Evolutionary conservation across 768 basidiomycete genomes (phyloP), one percentile per base, ranked within the genome.

Genomic region (Suillus paluster): DNA sequence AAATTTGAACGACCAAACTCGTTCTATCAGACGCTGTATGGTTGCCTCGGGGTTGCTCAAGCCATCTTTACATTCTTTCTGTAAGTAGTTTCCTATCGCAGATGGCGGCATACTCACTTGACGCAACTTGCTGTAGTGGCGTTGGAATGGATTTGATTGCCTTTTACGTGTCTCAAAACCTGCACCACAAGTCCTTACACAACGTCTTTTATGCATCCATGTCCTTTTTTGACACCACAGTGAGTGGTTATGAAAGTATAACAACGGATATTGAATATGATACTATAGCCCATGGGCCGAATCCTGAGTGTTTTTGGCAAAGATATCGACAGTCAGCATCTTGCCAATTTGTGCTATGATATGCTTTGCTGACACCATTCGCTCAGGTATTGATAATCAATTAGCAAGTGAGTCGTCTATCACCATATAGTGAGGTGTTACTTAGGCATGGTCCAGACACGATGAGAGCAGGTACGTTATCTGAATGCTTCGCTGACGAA

Each of bases 221-320:
- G 86, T 81, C 84, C 2, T 91, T 91, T 75, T 93, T 92, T 66
- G 91, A 92, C 71, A 88, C 83, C 2, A 87, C 86, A 19, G 84
- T 83, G 64, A 65, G 72, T 59, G 12, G 30, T n/a, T 49, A 9
- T 17, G n/a, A 21, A 25, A 25, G 6, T 2, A 38, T 49, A 25
- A 14, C 14, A 25, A 34, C n/a, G 23, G 15, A 48, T 34, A 19
- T 0, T 11, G 23, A 46, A 59, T n/a, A 45, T 14, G 30, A 50
- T 55, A 45, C 27, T 15, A 9, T 25, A 85, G 85, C 86, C 86
- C 0, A 78, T 81, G 68, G 87, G 87, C 21, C 83, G 87, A 34
- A 84, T 88, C 25, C 72, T 87, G 33, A 80, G 85, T 42, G 80
- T 88, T 12, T 86, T 89, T 62, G 87, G 87, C 15, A 88, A 87